Conservation (phyloP, 495 filamentous ascomycete genomes). For the Neurospora sp. region DNA sequence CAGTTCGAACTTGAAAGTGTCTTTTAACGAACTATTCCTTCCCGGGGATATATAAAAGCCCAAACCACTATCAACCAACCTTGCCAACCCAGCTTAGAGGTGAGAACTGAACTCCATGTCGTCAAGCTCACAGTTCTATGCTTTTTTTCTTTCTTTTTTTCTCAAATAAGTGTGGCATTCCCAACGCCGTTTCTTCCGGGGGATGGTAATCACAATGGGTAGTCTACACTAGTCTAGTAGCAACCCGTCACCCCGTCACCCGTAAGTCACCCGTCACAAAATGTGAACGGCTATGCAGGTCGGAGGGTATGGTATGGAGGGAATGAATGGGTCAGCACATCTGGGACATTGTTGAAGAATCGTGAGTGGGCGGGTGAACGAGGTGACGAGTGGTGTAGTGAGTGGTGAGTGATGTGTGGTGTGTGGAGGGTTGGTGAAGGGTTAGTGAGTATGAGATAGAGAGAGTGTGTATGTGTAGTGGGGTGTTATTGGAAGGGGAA, state of each 20-base stretch:
- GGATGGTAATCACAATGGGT: neutral
- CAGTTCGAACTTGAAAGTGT: neutral
- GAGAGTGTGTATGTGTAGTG: neutral
- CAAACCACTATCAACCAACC: neutral
- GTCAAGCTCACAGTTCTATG: neutral
- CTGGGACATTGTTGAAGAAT: neutral
- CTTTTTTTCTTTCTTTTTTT: neutral
- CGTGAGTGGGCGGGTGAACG: neutral
- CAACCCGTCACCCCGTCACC: neutral
- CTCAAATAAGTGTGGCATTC: neutral
- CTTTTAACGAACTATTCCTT: neutral
- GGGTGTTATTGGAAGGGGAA: neutral
- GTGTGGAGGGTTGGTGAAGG: neutral
- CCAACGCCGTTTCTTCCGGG: neutral
- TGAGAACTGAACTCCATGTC: neutral
- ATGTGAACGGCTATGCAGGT: conserved; percentile 19
- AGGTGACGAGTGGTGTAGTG: neutral
- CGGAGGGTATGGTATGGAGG: neutral
- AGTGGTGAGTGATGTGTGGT: neutral
- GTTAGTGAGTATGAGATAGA: neutral
- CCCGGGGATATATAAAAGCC: neutral
- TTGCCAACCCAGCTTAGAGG: neutral
- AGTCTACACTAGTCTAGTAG: neutral
- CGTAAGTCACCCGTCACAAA: neutral
- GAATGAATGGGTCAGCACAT: neutral